Evolutionary conservation across 179 eudicot genomes (phyloP).

Genomic region (Sideroxylon spinosum): DNA sequence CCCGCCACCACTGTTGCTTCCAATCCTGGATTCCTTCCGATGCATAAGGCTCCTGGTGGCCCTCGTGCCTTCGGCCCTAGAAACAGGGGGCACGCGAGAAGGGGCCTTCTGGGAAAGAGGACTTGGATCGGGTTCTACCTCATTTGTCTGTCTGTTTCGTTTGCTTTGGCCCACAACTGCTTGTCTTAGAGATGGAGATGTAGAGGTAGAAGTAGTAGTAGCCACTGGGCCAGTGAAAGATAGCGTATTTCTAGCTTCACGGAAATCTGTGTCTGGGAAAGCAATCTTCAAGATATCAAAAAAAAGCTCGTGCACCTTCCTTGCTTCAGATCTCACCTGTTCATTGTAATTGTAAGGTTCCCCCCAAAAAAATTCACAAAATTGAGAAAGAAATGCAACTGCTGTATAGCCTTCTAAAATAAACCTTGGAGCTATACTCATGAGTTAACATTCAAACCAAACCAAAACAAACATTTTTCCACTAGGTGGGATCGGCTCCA

Average conservation of each 20-base stretch:
- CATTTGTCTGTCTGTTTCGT: slow-evolving; percentile 51
- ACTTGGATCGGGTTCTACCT: slow-evolving; percentile 50
- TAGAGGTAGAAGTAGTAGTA: slow-evolving; percentile 25
- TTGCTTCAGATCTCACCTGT: slow-evolving; percentile 91
- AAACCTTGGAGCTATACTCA: not conserved
- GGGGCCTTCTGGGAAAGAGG: slow-evolving; percentile 48
- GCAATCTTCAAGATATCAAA: slow-evolving; percentile 70
- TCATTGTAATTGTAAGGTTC: slow-evolving; percentile 10
- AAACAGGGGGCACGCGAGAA: slow-evolving; percentile 34
- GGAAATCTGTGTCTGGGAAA: slow-evolving; percentile 77
- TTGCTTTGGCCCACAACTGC: slow-evolving; percentile 45
- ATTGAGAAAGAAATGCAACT: not conserved
- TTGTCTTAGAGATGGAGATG: slow-evolving; percentile 33
- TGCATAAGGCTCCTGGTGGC: slow-evolving; percentile 33
- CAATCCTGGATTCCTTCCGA: slow-evolving; percentile 50
- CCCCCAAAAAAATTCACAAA: not conserved
- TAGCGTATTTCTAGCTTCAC: slow-evolving; percentile 61
- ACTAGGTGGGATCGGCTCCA: too few relatives aligned
- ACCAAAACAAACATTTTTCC: too few relatives aligned
- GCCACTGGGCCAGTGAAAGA: slow-evolving; percentile 53
- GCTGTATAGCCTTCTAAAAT: not conserved
- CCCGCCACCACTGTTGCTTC: slow-evolving; percentile 38
- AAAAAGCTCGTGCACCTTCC: slow-evolving; percentile 84
- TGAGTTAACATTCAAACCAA: not conserved
- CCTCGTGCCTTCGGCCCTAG: slow-evolving; percentile 38